Percentiles rank a stretch among this genome's conserved stretches.
Conservation (phyloP, 352 stramenopile genomes). For the Phytophthora megakarya region DNA sequence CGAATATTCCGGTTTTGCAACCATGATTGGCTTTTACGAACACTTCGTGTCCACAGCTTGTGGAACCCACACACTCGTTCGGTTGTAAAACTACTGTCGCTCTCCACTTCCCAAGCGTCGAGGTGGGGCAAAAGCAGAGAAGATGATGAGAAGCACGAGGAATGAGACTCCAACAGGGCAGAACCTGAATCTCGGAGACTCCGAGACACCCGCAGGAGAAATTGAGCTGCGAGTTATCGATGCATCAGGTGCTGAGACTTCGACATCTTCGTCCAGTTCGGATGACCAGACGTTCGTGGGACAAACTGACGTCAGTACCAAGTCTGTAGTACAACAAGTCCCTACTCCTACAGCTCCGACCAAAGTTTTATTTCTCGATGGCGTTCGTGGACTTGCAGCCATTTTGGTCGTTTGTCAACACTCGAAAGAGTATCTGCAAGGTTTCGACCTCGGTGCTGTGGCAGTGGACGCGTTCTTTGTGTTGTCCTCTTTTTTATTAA, state of each 20-base stretch:
- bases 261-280: constrained; percentile 17
- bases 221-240: constrained; percentile 19
- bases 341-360: constrained; percentile 18
- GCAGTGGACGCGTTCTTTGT: constrained; percentile 55
- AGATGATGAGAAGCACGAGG: constrained; percentile 18
- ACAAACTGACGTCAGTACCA: constrained; percentile 5
- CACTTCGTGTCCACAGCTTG: too few species aligned
- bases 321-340: constrained; percentile 11
- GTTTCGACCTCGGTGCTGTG: constrained; percentile 32
- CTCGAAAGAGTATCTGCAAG: constrained; percentile 37
- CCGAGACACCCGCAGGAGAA: constrained; percentile 15
- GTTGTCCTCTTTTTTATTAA: constrained; percentile 52
- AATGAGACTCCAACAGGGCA: constrained; percentile 20
- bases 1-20: constrained; percentile 18
- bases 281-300: constrained; percentile 24
- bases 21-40: too few species aligned
- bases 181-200: constrained; percentile 14
- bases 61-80: too few species aligned
- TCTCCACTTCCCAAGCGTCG: constrained; percentile 13
- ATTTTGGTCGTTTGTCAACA: constrained; percentile 39
- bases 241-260: constrained; percentile 12
- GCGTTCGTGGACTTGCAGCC: constrained; percentile 46
- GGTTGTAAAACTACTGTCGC: too few species aligned
- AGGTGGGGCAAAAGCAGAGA: neutral
- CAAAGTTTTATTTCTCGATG: constrained; percentile 43